Percentiles rank a stretch among this genome's conserved stretches.
Conservation (phyloP, 2,329 filamentous ascomycete genomes). For the Xylariaceae sp. region DNA sequence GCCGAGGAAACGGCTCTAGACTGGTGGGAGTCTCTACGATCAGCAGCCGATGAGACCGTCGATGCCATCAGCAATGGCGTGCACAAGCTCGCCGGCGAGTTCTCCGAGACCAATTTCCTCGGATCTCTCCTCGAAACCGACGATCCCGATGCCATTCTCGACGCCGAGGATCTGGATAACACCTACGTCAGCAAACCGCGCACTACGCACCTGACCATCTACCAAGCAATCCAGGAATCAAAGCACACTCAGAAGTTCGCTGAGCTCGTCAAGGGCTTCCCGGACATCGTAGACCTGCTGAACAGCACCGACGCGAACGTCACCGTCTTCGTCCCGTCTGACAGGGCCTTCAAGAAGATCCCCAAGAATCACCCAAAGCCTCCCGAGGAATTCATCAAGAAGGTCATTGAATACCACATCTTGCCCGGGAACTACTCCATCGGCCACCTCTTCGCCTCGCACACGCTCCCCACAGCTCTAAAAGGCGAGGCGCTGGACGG, state of each 20-base stretch:
- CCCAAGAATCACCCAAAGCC: conserved; percentile 53
- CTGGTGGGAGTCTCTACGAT: conserved; percentile 14
- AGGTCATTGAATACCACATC: conserved; percentile 71
- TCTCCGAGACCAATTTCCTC: conserved; percentile 15
- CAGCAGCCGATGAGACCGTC: conserved; percentile 13
- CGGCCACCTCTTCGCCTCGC: conserved; percentile 59
- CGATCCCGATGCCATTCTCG: conserved; percentile 21
- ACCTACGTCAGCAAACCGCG: conserved; percentile 11
- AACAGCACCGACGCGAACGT: conserved; percentile 71
- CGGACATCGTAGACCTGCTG: conserved; percentile 66
- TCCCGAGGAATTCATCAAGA: conserved; percentile 65
- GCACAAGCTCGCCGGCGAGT: conserved; percentile 16
- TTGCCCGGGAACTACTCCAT: conserved; percentile 63
- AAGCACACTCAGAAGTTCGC: conserved; percentile 75
- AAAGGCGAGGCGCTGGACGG: conserved; percentile 56
- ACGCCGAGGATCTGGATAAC: conserved; percentile 12
- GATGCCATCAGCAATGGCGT: conserved; percentile 15
- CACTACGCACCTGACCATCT: conserved; percentile 63
- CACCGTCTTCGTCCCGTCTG: conserved; percentile 76
- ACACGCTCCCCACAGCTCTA: conserved; percentile 70
- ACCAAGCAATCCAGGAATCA: conserved; percentile 70
- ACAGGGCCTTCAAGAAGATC: conserved; percentile 67
- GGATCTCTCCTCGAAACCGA: conserved; percentile 20
- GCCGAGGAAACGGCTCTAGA: background rate
- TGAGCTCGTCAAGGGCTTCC: conserved; percentile 67